Conservation (phyloP, 1,284 basidiomycete species). For the Moesziomyces globuligerus region DNA sequence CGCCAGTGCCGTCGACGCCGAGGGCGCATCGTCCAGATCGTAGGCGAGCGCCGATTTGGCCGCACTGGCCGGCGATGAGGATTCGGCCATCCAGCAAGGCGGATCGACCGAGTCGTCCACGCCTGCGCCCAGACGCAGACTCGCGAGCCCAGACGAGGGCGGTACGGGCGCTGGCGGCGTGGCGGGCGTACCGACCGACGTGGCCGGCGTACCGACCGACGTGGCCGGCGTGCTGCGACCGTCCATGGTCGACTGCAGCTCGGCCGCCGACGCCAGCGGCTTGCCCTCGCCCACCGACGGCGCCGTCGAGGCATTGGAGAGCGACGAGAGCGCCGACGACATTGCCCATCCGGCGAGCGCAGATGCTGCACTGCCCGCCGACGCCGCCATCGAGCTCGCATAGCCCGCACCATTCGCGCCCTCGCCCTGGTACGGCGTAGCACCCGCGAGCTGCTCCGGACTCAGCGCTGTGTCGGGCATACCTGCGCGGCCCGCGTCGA, state of each 20-base stretch:
- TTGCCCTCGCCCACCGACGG: slow-evolving; percentile 25
- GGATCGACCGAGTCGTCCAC: neutral
- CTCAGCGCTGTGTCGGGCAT: slow-evolving; percentile 56
- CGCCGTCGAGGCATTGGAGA: slow-evolving; percentile 33
- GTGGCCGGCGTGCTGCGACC: slow-evolving; percentile 26
- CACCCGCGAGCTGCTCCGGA: slow-evolving; percentile 30
- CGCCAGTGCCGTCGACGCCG: slow-evolving; percentile 28
- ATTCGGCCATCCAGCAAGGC: slow-evolving; percentile 11
- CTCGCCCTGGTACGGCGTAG: slow-evolving; percentile 23
- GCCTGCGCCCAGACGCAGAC: slow-evolving; percentile 28
- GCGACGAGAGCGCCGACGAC: slow-evolving; percentile 44
- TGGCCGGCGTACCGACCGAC: slow-evolving; percentile 9
- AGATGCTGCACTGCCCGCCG: slow-evolving; percentile 60
- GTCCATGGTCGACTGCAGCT: slow-evolving; percentile 47
- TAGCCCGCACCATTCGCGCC: slow-evolving; percentile 22
- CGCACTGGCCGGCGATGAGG: slow-evolving; percentile 5
- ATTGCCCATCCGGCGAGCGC: slow-evolving; percentile 63
- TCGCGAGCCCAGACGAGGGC: slow-evolving; percentile 31
- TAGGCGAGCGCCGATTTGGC: slow-evolving; percentile 36
- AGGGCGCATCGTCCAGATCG: slow-evolving; percentile 28
- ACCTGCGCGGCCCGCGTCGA: slow-evolving; percentile 36
- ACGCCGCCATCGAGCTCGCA: slow-evolving; percentile 43
- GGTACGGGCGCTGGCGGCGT: slow-evolving; percentile 19
- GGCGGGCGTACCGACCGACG: slow-evolving; percentile 9
- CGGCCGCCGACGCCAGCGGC: slow-evolving; percentile 25